Percentiles rank a stretch among this genome's conserved stretches.
These are phyloP conservation scores for Fusarium irregulare DNA, from an alignment of 2,329 filamentous ascomycete species.

Conservation along the genomic window DNA sequence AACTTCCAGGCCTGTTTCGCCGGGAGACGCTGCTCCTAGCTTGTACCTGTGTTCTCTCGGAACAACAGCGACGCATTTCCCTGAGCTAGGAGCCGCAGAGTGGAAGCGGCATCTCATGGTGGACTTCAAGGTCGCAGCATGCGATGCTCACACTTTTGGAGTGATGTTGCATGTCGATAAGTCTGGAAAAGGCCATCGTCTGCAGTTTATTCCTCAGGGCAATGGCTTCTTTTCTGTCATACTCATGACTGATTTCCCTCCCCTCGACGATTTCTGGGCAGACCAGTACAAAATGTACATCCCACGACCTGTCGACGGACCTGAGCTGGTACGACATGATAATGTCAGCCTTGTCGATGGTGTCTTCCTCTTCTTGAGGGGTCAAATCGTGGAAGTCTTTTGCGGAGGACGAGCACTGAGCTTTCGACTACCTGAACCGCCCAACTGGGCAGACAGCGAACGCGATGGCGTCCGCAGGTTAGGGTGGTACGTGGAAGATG, in stretches of 20 bases:
- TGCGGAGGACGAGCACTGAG: conserved; percentile 48
- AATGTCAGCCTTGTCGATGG: conserved; percentile 43
- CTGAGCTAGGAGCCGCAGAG: conserved; percentile 36
- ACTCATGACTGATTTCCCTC: conserved; percentile 48
- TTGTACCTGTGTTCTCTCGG: conserved; percentile 45
- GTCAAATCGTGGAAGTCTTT: conserved; percentile 47
- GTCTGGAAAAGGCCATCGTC: conserved; percentile 43
- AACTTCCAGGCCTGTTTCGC: conserved; percentile 34
- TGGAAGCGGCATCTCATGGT: conserved; percentile 38
- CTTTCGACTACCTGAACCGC: conserved; percentile 44
- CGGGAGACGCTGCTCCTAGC: conserved; percentile 39
- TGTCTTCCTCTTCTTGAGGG: conserved; percentile 43
- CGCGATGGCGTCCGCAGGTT: conserved; percentile 37
- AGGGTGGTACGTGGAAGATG: conserved; percentile 50
- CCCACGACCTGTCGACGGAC: conserved; percentile 50
- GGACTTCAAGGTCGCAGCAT: conserved; percentile 41
- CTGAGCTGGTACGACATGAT: conserved; percentile 51
- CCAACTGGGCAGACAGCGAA: conserved; percentile 10
- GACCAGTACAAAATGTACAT: conserved; percentile 51
- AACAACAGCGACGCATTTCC: conserved; percentile 43
- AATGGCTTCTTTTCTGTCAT: conserved; percentile 44
- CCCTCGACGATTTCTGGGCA: conserved; percentile 54
- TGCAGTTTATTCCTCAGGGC: conserved; percentile 41
- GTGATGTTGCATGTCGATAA: conserved; percentile 46
- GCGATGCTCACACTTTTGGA: conserved; percentile 47